Percentiles rank a stretch among this genome's conserved stretches.
phyloP scores from a whole-genome alignment of 345 rosid genomes.

The Brassica cretica region DNA sequence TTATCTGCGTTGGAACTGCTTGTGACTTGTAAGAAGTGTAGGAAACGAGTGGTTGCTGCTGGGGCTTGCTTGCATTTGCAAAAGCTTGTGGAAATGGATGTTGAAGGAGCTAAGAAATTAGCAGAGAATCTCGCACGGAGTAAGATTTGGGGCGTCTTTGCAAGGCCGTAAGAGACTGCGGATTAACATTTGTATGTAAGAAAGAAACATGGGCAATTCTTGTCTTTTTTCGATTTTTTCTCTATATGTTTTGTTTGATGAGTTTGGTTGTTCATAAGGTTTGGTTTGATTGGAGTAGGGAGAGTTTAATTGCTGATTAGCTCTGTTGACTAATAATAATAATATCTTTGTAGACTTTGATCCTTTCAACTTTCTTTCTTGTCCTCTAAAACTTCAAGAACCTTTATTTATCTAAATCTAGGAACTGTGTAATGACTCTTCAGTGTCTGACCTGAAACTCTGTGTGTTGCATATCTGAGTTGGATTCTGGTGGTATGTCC shows the following conservation, averaged over 20 bases:
- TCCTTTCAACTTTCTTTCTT: not conserved
- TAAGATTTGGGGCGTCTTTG: slow-evolving; percentile 82
- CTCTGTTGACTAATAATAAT: slow-evolving; percentile 25
- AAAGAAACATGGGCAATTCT: slow-evolving; percentile 20
- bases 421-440: slow-evolving; percentile 16
- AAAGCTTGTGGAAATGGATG: slow-evolving; percentile 72
- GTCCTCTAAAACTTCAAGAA: slow-evolving; percentile 8
- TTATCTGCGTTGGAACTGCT: slow-evolving; percentile 59
- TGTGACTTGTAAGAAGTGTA: slow-evolving; percentile 65
- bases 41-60: slow-evolving; percentile 72
- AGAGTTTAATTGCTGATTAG: slow-evolving; percentile 40
- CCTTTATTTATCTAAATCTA: not conserved
- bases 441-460: slow-evolving; percentile 10
- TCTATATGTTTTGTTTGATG: slow-evolving; percentile 21
- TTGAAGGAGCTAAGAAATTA: slow-evolving; percentile 84
- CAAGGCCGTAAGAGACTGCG: slow-evolving; percentile 46
- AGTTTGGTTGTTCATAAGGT: slow-evolving; percentile 49
- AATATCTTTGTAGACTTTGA: slow-evolving; percentile 39
- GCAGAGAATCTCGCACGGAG: slow-evolving; percentile 63
- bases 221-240: not conserved
- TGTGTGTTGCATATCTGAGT: slow-evolving; percentile 30
- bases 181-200: slow-evolving; percentile 49
- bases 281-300: slow-evolving; percentile 42
- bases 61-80: slow-evolving; percentile 73
- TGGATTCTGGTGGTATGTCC: slow-evolving; percentile 28